These are phyloP conservation scores for Ceratocystis lukuohia DNA, from an alignment of 2,329 filamentous ascomycete genomes.

Conservation along the genomic window DNA sequence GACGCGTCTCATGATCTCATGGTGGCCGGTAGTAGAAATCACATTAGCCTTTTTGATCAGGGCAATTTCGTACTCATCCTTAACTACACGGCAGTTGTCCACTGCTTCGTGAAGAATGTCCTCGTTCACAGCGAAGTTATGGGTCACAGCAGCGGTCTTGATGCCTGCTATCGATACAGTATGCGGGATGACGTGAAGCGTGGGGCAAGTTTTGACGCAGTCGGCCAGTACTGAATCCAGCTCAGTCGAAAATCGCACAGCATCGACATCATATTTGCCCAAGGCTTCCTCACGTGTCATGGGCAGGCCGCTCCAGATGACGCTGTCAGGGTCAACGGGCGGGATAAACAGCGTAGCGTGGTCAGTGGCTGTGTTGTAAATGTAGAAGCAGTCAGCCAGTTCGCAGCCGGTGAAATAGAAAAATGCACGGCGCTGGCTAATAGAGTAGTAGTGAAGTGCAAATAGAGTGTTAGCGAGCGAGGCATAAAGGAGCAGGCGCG, in stretches of 20 bases:
- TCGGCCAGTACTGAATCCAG: slow-evolving; percentile 56
- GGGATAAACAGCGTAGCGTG: slow-evolving; percentile 82
- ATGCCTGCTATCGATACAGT: slow-evolving; percentile 61
- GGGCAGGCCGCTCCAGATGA: slow-evolving; percentile 88
- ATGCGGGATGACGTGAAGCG: slow-evolving; percentile 63
- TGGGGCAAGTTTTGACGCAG: slow-evolving; percentile 33
- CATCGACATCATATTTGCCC: slow-evolving; percentile 66
- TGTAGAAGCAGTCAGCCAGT: slow-evolving; percentile 64
- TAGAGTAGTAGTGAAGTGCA: neutral
- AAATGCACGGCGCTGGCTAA: slow-evolving; percentile 77
- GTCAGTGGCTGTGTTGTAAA: slow-evolving; percentile 63
- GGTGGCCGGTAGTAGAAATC: slow-evolving; percentile 55
- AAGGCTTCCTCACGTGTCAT: slow-evolving; percentile 63
- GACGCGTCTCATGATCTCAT: slow-evolving; percentile 46
- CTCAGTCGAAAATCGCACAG: slow-evolving; percentile 57
- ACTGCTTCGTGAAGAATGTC: slow-evolving; percentile 46
- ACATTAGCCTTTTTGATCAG: slow-evolving; percentile 59
- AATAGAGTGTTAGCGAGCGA: neutral
- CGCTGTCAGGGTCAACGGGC: slow-evolving; percentile 69
- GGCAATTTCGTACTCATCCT: slow-evolving; percentile 62
- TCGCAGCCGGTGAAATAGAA: slow-evolving; percentile 84
- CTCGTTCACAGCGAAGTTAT: slow-evolving; percentile 45
- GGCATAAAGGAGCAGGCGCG: neutral
- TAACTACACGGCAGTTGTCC: slow-evolving; percentile 54
- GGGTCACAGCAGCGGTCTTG: slow-evolving; percentile 55